A percentile compares a stretch with the other conserved stretches of the same genome.
Evolutionary conservation across 2,329 filamentous ascomycete genomes (phyloP).

Genomic region (Nothophaeocryptopus gaeumannii): DNA sequence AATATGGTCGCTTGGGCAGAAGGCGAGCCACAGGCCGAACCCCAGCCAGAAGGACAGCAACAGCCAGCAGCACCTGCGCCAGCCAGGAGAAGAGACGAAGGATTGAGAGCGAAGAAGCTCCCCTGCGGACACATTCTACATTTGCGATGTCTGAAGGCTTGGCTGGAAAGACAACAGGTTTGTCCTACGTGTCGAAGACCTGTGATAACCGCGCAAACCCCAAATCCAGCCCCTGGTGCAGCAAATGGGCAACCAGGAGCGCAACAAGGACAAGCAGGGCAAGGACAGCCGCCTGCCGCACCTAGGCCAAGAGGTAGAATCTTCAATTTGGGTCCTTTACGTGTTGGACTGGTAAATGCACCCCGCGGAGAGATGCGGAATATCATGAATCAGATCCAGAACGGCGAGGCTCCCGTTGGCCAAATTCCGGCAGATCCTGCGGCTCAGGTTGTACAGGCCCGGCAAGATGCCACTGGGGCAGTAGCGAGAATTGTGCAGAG

Average conservation of each 20-base stretch:
- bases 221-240: slow-evolving; percentile 15
- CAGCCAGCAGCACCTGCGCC: slow-evolving; percentile 27
- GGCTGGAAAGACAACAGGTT: slow-evolving; percentile 95
- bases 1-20: slow-evolving; percentile 80
- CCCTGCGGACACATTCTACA: slow-evolving; percentile 95
- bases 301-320: slow-evolving; percentile 42
- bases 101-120: slow-evolving; percentile 87
- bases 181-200: slow-evolving; percentile 90
- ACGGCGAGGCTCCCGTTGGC: slow-evolving; percentile 14
- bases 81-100: slow-evolving; percentile 63
- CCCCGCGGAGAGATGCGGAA: slow-evolving; percentile 49
- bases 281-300: slow-evolving; percentile 40
- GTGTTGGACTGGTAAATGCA: slow-evolving; percentile 66
- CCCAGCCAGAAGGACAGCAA: slow-evolving; percentile 1
- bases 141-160: slow-evolving; percentile 90
- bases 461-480: slow-evolving; percentile 13
- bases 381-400: slow-evolving; percentile 32
- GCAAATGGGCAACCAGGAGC: slow-evolving; percentile 16
- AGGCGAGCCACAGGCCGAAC: slow-evolving; percentile 22
- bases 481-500: slow-evolving; percentile 4
- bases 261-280: slow-evolving; percentile 23
- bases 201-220: slow-evolving; percentile 48
- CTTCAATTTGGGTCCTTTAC: slow-evolving; percentile 71
- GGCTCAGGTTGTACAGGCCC: slow-evolving; percentile 32
- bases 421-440: slow-evolving; percentile 17